Evolutionary conservation across 345 rosid genomes (phyloP).

Genomic region (Sisymbrium irio): DNA sequence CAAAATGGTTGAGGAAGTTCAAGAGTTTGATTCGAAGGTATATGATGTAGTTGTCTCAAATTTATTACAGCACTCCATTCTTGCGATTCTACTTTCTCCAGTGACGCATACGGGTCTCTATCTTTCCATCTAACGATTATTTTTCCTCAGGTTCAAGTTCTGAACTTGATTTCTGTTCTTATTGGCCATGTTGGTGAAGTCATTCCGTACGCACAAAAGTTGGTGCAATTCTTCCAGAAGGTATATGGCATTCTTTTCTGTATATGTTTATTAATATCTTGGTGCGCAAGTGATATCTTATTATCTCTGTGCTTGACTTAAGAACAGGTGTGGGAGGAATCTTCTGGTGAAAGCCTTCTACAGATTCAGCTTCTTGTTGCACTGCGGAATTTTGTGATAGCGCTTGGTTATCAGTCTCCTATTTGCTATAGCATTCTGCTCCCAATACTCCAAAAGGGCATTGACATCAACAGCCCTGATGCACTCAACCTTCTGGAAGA

Average conservation of each 20-base stretch:
- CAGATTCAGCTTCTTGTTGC: conserved; percentile 98
- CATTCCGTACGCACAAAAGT: conserved; percentile 68
- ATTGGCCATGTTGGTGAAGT: conserved; percentile 75
- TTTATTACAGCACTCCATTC: conserved; percentile 12
- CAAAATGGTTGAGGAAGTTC: conserved; percentile 86
- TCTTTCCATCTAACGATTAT: conserved; percentile 7
- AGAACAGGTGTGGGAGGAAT: conserved; percentile 92
- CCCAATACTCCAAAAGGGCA: conserved; percentile 85
- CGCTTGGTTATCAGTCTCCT: conserved; percentile 87
- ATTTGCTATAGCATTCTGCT: conserved; percentile 68
- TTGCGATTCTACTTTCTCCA: conserved; percentile 15
- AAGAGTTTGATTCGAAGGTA: conserved; percentile 99
- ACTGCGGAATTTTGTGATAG: conserved; percentile 79
- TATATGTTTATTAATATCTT: background rate
- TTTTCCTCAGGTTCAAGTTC: conserved; percentile 80
- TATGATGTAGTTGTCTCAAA: conserved; percentile 12
- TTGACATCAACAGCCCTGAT: conserved; percentile 84
- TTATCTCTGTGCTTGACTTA: conserved; percentile 10
- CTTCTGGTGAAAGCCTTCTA: conserved; percentile 92
- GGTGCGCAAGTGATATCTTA: conserved; percentile 17
- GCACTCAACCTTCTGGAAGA: conserved; percentile 94
- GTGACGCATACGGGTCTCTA: conserved; percentile 8
- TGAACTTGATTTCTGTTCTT: conserved; percentile 83
- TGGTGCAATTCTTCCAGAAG: conserved; percentile 86
- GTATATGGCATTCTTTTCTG: conserved; percentile 37